Evolutionary conservation across 306 rosid species (phyloP), one percentile per base, ranked within the genome.

Genomic region (Trichosanthes cucumerina): DNA sequence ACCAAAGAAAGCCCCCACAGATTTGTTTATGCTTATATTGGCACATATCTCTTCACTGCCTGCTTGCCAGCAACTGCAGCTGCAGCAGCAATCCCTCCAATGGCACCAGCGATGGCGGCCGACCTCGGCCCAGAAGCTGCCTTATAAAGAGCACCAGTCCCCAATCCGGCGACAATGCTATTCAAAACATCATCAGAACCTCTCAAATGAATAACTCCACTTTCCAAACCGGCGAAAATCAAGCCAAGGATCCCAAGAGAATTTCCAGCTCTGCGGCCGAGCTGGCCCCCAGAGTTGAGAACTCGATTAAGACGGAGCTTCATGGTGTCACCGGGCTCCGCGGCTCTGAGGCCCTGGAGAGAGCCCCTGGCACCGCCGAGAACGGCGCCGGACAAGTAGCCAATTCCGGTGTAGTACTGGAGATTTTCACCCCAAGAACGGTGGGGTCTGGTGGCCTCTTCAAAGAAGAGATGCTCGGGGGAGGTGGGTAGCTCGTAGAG

Each of bases 381-480:
- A 24, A 82, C 1, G 54, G 96, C 90, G 0, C 96, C 96, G 56
- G 93, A 77, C 52, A 87, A 60, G 85, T 91, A 91, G 39, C 85
- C 90, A 71, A 82, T 60, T 50, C 93, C 93, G 39, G 96, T 89
- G 87, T 87, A 91, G 82, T 86, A 91, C 73, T 85, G 90, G 74
- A 89, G 85, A 18, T 89, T 91, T 47, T 89, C 93, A 75, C 90
- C 90, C 89, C 92, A 90, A 10, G 96, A 86, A 36, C 92, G 92
- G 83, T 85, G 87, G 18, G 83, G 85, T 78, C 79, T 88, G 47
- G 84, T 24, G 13, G 88, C 89, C 41, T 87, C 91, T 76, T 90
- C 91, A 4, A 78, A 58, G 80, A 90, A 88, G 62, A 90, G 92
- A 47, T 81, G 89, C 43, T 90, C 92, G 15, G 89, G 90, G 2